These are phyloP conservation scores for Lactarius hengduanensis DNA, from an alignment of 768 basidiomycete species.

Conservation along the genomic window DNA sequence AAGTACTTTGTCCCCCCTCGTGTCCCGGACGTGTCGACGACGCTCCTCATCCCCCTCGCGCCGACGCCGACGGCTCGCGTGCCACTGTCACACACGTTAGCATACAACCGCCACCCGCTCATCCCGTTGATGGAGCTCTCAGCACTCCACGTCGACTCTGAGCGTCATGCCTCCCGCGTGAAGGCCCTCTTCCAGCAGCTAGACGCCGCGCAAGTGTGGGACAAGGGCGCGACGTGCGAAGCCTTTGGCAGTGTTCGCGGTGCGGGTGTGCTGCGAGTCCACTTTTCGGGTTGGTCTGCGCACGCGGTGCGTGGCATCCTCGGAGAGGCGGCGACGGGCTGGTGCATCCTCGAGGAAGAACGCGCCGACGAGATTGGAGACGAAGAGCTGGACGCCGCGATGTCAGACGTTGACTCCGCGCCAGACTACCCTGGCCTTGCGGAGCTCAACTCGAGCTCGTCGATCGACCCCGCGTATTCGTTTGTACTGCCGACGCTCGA, in stretches of 20 bases:
- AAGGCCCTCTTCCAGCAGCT: constrained; percentile 68
- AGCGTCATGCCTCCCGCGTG: constrained; percentile 60
- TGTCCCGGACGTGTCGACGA: constrained; percentile 50
- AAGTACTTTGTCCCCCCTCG: constrained; percentile 56
- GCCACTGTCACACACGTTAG: constrained; percentile 46
- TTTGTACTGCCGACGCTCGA: constrained; percentile 78
- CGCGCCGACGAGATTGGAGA: constrained; percentile 27
- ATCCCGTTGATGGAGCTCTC: constrained; percentile 56
- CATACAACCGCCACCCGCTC: constrained; percentile 36
- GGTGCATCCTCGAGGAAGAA: constrained; percentile 71
- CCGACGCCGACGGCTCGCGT: constrained; percentile 69
- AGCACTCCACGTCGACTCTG: constrained; percentile 51
- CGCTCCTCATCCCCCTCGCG: constrained; percentile 72
- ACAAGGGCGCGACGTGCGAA: constrained; percentile 55
- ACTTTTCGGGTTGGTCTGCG: constrained; percentile 73
- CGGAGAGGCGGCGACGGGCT: constrained; percentile 68
- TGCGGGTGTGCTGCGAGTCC: constrained; percentile 64
- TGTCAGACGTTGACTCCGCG: constrained; percentile 31
- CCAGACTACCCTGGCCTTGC: constrained; percentile 4
- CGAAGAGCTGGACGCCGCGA: constrained; percentile 19
- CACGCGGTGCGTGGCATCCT: constrained; percentile 62
- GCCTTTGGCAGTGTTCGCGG: constrained; percentile 62
- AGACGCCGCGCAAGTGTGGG: constrained; percentile 69
- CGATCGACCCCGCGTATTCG: constrained; percentile 59
- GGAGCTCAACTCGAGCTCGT: constrained; percentile 20